Evolutionary conservation across 2,329 filamentous ascomycete genomes (phyloP), one percentile per base, ranked within the genome.

Genomic region (Xylaria sp.): DNA sequence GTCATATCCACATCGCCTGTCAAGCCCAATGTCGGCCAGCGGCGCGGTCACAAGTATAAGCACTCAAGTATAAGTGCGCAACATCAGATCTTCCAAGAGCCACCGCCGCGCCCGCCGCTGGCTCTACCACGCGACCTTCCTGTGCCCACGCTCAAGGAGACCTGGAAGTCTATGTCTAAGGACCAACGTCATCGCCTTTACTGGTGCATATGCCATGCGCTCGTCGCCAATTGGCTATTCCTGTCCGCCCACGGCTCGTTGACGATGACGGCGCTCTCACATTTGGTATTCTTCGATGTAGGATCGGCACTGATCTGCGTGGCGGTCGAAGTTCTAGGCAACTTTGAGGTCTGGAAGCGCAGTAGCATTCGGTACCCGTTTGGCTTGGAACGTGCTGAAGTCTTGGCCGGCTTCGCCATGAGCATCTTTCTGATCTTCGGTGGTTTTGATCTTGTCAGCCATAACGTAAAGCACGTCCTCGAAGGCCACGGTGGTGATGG

Each of bases 381-480:
- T 78, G 94, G 91, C 3, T 88, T 99, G 28, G 94, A 98, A 82
- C 89, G 96, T 63, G 92, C 93, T 67, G 96, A 99, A 81, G 95
- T 99, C 5, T 88, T 99, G 18, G 94, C 94, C 44, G 96, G 96
- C 20, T 97, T 99, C 73, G 96, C 94, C 69, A 94, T 98, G 90
- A 97, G 94, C 61, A 92, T 99, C 48, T 94, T 98, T 70, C 88
- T 99, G 13, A 88, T 97, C n/a, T 99, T 99, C 81, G 97, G 97
- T 85, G 95, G 95, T 23, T 91, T 98, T 76, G 96, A 99, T 76
- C 89, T 99, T 58, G 91, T 99, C 70, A 97, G 93, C 50, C 96
- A 99, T 80, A 95, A 94, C 69, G 85, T 97, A 18, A 96, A 97
- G 78, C 95, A 99, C 80, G 88, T 94, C n/a, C 88, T 99, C 12